phyloP scores from a whole-genome alignment of 306 rosid genomes.

The Senna siamea region DNA sequence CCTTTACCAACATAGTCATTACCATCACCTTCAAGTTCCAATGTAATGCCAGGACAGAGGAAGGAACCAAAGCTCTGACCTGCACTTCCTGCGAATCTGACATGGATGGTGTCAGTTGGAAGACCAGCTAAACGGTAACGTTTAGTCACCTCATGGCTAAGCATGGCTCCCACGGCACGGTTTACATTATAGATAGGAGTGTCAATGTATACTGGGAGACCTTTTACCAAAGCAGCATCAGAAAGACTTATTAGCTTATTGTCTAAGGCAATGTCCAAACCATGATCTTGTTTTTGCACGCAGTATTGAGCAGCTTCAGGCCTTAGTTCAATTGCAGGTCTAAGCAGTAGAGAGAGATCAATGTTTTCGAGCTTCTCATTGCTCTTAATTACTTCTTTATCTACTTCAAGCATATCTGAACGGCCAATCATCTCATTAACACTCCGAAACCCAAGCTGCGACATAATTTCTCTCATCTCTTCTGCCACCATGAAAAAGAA shows the following conservation, averaged over 20 bases:
- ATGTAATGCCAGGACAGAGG: slow-evolving; percentile 88
- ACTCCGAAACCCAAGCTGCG: slow-evolving; percentile 83
- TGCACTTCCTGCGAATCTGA: slow-evolving; percentile 85
- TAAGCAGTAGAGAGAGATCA: slow-evolving; percentile 80
- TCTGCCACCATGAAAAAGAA: slow-evolving; percentile 97
- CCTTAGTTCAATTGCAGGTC: slow-evolving; percentile 90
- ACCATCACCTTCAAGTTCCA: slow-evolving; percentile 97
- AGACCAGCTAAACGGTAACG: slow-evolving; percentile 80
- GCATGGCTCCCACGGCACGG: slow-evolving; percentile 98
- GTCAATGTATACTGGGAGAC: slow-evolving; percentile 92
- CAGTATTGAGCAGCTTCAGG: slow-evolving; percentile 93
- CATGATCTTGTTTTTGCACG: slow-evolving; percentile 91
- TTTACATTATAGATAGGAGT: slow-evolving; percentile 67
- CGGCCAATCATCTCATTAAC: slow-evolving; percentile 93
- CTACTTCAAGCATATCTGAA: slow-evolving; percentile 92
- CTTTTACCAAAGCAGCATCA: slow-evolving; percentile 74
- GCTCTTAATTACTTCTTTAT: slow-evolving; percentile 70
- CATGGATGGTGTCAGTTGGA: slow-evolving; percentile 87
- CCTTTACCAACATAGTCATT: slow-evolving; percentile 98
- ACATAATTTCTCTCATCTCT: slow-evolving; percentile 93
- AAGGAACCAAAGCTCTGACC: slow-evolving; percentile 99
- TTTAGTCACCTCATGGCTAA: slow-evolving; percentile 95
- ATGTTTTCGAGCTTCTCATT: slow-evolving; percentile 87
- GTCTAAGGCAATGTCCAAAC: slow-evolving; percentile 91
- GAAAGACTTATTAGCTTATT: slow-evolving; percentile 73